Evolutionary conservation across 768 basidiomycete species (phyloP), one percentile per base, ranked within the genome.

Genomic region (Scleroderma citrinum): DNA sequence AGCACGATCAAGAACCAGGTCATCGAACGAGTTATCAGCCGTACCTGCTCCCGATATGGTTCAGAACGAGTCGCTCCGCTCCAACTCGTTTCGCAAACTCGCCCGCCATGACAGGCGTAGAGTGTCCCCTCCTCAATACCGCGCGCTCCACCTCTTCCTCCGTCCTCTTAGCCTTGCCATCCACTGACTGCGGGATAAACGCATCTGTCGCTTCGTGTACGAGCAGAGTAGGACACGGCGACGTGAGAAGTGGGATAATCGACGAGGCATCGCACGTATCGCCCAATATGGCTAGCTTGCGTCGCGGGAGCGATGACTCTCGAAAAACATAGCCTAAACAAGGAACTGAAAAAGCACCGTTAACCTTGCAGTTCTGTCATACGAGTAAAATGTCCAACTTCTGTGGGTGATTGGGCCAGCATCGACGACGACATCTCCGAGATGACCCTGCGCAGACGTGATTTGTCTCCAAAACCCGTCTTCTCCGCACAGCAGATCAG

Each of bases 161-260:
- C 23, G 69, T 69, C 46, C 75, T 72, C 46, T 62, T 74, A 26
- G 76, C 67, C 30, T 67, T 70, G 8, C 71, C 66, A 61, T 83
- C 82, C 47, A 85, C 73, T 42, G 71, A 57, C 2, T 51, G 59
- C 0, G 85, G 82, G 32, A 93, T 78, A 54, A 75, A 76, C 0
- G 84, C 81, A 59, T 92, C 89, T 2, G 87, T 91, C 1, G 84
- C 81, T 66, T 93, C 91, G 63, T 93, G 92, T n/a, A 92, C 72
- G 17, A 92, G 74, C n/a, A 92, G 71, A 24, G 82, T 78, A 20
- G 77, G 74, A 3, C 75, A 60, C 40, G 78, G 71, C 23, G 67
- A 60, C 39, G 56, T 56, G 62, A 77, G 78, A 20, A 88, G 74
- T 10, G 80, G 79, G n/a, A 76, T 65, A 44, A 87, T 76, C 1